Evolutionary conservation across 225 moss, liverwort and hornwort species (phyloP).

Genomic region (Marchantia paleacea): DNA sequence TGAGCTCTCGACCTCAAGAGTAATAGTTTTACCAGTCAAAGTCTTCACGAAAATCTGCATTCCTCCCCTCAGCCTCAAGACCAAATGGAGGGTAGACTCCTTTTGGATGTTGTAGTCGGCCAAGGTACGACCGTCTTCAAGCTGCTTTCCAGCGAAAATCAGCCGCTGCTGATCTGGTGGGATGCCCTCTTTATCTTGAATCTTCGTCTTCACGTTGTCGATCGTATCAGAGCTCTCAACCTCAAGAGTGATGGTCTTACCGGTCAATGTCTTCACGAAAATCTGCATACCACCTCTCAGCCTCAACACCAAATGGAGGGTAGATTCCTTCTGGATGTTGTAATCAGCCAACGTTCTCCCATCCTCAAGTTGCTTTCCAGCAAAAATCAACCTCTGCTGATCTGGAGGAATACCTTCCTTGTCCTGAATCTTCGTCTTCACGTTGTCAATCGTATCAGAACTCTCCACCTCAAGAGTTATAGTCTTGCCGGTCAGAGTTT

Average conservation of each 20-base stretch:
- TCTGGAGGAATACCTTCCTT: conserved; percentile 24
- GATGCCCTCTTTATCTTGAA: conserved; percentile 29
- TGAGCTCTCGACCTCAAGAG: conserved; percentile 23
- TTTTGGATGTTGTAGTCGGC: conserved; percentile 21
- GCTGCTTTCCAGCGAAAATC: conserved; percentile 24
- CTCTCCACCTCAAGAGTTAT: conserved; percentile 22
- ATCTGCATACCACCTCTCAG: conserved; percentile 27
- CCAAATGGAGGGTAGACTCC: conserved; percentile 12
- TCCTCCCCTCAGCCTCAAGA: conserved; percentile 7
- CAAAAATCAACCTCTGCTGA: conserved; percentile 22
- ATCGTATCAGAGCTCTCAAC: conserved; percentile 24
- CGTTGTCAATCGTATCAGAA: conserved; percentile 18
- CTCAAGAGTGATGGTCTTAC: conserved; percentile 22
- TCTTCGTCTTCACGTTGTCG: conserved; percentile 26
- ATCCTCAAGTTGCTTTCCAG: conserved; percentile 21
- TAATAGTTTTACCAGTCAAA: conserved; percentile 20
- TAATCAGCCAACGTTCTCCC: conserved; percentile 16
- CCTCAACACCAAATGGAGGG: conserved; percentile 6
- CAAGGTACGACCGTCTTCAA: conserved; percentile 14
- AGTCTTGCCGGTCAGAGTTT: conserved; percentile 23
- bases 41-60: conserved; percentile 26
- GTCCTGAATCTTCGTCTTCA: conserved; percentile 21
- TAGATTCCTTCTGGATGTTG: conserved; percentile 22
- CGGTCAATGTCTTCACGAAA: conserved; percentile 20
- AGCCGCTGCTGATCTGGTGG: conserved; percentile 24